These are phyloP conservation scores for Ustilago cynodontis DNA, from an alignment of 1,284 basidiomycete genomes.

Conservation along the genomic window DNA sequence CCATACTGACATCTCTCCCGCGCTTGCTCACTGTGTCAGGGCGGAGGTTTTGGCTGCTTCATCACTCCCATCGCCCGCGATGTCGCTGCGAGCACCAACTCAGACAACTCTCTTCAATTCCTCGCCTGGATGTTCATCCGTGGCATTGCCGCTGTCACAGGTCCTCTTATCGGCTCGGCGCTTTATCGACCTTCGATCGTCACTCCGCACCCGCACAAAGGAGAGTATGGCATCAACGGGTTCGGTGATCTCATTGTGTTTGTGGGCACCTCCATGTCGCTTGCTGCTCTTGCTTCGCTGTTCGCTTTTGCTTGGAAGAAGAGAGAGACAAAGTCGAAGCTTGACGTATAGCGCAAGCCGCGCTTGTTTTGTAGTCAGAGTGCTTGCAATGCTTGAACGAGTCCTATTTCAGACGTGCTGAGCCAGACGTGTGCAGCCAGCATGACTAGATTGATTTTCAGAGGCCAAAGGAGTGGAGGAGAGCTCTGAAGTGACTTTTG, in stretches of 20 bases:
- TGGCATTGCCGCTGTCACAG: conserved; percentile 46
- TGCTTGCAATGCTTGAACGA: too few relatives aligned
- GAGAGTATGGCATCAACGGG: conserved; percentile 43
- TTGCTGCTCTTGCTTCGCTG: conserved; percentile 12
- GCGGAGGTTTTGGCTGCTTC: conserved; percentile 41
- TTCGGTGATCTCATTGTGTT: conserved; percentile 48
- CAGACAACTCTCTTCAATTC: conserved; percentile 34
- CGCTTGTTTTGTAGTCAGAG: too few relatives aligned
- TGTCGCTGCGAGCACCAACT: conserved; percentile 15
- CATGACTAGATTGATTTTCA: too few relatives aligned
- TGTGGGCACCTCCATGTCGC: conserved; percentile 28
- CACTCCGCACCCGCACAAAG: conserved; percentile 7
- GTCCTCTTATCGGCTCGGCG: conserved; percentile 50
- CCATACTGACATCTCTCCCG: not conserved
- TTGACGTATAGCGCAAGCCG: not conserved
- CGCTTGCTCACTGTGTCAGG: not conserved
- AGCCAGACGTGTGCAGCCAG: too few relatives aligned
- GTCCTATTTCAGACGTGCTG: too few relatives aligned
- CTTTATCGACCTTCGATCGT: conserved; percentile 33
- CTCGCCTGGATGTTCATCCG: conserved; percentile 46
- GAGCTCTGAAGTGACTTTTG: too few relatives aligned
- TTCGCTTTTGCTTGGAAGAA: conserved; percentile 9
- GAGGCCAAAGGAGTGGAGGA: too few relatives aligned
- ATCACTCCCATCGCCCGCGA: conserved; percentile 41
- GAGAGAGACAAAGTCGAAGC: not conserved